Evolutionary conservation across 306 rosid genomes (phyloP), one percentile per base, ranked within the genome.

Genomic region (Gastrolobium bilobum): DNA sequence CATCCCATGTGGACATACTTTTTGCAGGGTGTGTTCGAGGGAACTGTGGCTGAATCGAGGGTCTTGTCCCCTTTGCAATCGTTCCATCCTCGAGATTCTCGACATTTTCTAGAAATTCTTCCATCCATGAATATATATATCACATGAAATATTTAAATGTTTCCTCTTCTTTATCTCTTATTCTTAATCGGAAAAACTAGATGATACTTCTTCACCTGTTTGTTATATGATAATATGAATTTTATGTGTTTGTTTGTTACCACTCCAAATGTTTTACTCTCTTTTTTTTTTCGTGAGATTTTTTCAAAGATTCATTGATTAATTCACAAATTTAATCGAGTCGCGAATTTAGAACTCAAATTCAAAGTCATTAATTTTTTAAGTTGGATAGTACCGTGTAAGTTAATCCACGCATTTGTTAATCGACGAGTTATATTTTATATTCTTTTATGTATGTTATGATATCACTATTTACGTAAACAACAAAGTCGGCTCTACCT

Each of bases 1-100:
- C 74, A 94, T 94, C n/a, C 98, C 98, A 71, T 94, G 98, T 79
- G 97, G 98, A 65, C 98, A 94, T 60, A 94, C 98, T 10, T 94
- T 90, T 86, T 94, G 98, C 84, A 90, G 98, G 43, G 92, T 94
- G 86, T 94, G 98, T 54, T 90, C 98, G 29, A 82, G 98, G 77
- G 98, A 94, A 88, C 68, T 94, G 80, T 94, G 98, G 98, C 14
- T 91, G 54, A 94, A 94, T 44, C 90, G 97, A 78, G 98, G 98
- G 3, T 62, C 88, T 3, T 94, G 98, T 65, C 98, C 97, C 71
- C 97, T 94, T 65, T 94, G 98, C 68, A 94, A 90, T 77, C 96
- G 94, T 85, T 81, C 87, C 51, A 94, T 94, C 74, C 76, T 87
- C 80, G 94, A 94, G 91, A 90, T 91, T 69, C 97, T 94, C 6